Evolutionary conservation across 495 filamentous ascomycete genomes (phyloP).

Genomic region (Hypoxylon intermedium): DNA sequence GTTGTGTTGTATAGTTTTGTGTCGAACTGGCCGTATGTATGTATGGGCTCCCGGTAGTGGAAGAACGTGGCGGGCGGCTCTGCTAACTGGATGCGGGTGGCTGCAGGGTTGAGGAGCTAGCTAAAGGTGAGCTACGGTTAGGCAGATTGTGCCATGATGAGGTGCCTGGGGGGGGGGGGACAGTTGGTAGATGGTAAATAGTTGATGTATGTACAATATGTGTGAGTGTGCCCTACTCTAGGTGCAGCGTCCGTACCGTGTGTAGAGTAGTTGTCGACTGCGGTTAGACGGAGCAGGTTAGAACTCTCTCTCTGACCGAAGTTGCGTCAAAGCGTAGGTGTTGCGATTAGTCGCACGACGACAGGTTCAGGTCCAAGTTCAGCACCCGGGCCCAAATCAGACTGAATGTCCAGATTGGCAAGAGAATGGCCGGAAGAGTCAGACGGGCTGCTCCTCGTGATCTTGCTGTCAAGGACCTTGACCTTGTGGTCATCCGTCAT

Average conservation of each 20-base stretch:
- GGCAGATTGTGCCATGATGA: constrained; percentile 39
- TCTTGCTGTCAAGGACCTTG: constrained; percentile 36
- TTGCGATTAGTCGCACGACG: constrained; percentile 22
- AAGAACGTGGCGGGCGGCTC: constrained; percentile 42
- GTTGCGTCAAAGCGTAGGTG: background rate
- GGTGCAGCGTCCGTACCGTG: background rate
- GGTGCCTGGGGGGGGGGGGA: constrained; percentile 7
- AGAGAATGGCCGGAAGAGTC: constrained; percentile 27
- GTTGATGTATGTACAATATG: background rate
- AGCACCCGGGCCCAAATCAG: background rate
- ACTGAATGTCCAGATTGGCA: background rate
- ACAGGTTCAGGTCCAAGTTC: background rate
- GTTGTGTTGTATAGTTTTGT: constrained; percentile 8
- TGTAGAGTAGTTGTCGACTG: background rate
- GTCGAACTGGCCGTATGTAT: constrained; percentile 6
- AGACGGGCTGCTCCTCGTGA: constrained; percentile 43
- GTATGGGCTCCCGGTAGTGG: constrained; percentile 16
- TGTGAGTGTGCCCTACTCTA: constrained; percentile 12
- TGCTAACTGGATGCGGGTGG: constrained; percentile 46
- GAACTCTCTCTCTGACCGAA: constrained; percentile 6
- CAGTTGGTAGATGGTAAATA: constrained; percentile 2
- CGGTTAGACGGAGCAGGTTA: background rate
- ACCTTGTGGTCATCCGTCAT: constrained; percentile 49
- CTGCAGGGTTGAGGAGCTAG: constrained; percentile 42
- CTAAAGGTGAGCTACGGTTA: constrained; percentile 21